These are phyloP conservation scores for Bipolaris gigantea DNA, from an alignment of 2,329 filamentous ascomycete species.

Conservation along the genomic window DNA sequence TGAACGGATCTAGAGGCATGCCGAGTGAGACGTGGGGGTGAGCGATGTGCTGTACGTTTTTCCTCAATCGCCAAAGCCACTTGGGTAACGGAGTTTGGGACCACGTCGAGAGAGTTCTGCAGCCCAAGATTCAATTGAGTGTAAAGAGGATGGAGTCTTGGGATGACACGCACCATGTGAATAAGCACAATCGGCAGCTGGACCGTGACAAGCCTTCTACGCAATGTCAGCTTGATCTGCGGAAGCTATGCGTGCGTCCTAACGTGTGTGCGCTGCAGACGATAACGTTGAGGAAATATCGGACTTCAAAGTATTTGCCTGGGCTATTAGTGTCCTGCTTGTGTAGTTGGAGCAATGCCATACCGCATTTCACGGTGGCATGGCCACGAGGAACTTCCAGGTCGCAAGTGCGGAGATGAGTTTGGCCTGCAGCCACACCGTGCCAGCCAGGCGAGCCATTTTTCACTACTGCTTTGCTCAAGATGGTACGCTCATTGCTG, in stretches of 20 bases:
- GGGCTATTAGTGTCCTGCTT: slow-evolving; percentile 6
- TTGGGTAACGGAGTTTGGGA: slow-evolving; percentile 58
- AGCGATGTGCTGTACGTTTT: slow-evolving; percentile 45
- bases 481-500: slow-evolving; percentile 53
- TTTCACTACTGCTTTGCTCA: slow-evolving; percentile 50
- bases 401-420: slow-evolving; percentile 54
- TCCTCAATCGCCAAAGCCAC: slow-evolving; percentile 59
- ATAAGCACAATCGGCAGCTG: slow-evolving; percentile 60
- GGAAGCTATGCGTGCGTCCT: slow-evolving; percentile 8
- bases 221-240: slow-evolving; percentile 18
- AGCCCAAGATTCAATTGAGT: background rate
- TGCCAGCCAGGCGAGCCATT: slow-evolving; percentile 51
- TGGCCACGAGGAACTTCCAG: slow-evolving; percentile 55
- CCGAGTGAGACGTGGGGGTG: slow-evolving; percentile 34
- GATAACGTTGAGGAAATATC: slow-evolving; percentile 58
- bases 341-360: background rate
- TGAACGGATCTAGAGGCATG: slow-evolving; percentile 48
- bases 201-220: slow-evolving; percentile 54
- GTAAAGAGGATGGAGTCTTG: background rate
- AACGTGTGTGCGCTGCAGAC: slow-evolving; percentile 50
- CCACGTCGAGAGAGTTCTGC: slow-evolving; percentile 58
- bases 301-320: slow-evolving; percentile 60
- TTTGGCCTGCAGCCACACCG: slow-evolving; percentile 51
- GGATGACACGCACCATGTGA: slow-evolving; percentile 51
- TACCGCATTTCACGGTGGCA: slow-evolving; percentile 55